These are phyloP conservation scores for Aspergillus kassunensis DNA, from an alignment of 495 filamentous ascomycete species.

Conservation along the genomic window DNA sequence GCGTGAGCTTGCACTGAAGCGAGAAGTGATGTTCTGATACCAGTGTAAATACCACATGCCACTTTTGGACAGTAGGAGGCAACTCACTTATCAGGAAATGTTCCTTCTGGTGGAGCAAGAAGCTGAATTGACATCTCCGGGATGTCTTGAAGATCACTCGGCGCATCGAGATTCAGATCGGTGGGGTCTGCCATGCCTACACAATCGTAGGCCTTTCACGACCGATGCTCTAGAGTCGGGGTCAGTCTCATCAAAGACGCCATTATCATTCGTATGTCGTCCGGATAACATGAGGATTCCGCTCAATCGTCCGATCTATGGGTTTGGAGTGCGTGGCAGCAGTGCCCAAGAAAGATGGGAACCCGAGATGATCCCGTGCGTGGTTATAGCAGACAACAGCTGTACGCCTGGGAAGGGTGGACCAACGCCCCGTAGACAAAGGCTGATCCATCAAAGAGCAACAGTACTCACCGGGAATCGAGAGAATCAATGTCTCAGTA, in stretches of 20 bases:
- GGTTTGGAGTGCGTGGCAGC: constrained; percentile 42
- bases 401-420: constrained; percentile 7
- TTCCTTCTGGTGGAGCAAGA: constrained; percentile 40
- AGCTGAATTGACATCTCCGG: constrained; percentile 44
- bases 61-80: background rate
- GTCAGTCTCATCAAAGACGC: constrained; percentile 18
- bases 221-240: constrained; percentile 11
- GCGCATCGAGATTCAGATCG: constrained; percentile 45
- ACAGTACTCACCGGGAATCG: constrained; percentile 5
- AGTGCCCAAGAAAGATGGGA: constrained; percentile 25
- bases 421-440: constrained; percentile 5
- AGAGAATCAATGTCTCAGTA: background rate
- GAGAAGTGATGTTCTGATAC: constrained; percentile 30
- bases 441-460: background rate
- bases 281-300: constrained; percentile 2
- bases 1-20: constrained; percentile 42
- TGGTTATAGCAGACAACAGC: constrained; percentile 32
- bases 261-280: background rate
- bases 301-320: background rate
- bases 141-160: constrained; percentile 48
- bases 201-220: constrained; percentile 12
- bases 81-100: constrained; percentile 45
- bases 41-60: too few relatives aligned
- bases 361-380: constrained; percentile 31
- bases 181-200: constrained; percentile 39